phyloP scores from a whole-genome alignment of 768 basidiomycete genomes.

The Serendipita sp. region DNA sequence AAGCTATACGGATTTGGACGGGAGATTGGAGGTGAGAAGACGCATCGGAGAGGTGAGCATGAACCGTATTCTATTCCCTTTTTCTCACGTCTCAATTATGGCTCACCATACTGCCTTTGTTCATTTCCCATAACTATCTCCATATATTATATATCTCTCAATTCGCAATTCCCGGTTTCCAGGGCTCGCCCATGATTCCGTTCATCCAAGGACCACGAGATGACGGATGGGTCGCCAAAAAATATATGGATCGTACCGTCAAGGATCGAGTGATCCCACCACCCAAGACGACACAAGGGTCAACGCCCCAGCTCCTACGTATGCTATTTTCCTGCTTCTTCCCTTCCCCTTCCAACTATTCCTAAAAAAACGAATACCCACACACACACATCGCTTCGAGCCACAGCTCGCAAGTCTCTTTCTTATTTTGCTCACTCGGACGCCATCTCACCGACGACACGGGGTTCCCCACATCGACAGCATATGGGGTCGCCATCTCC shows the following conservation, averaged over 20 bases:
- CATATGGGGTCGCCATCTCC: too few relatives aligned
- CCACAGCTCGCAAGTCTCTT: too few relatives aligned
- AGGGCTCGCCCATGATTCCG: not conserved
- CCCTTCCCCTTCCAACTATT: not conserved
- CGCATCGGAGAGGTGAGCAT: not conserved
- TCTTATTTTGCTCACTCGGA: not conserved
- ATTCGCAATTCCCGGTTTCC: not conserved
- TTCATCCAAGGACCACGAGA: not conserved
- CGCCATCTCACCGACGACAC: too few relatives aligned
- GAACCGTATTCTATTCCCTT: too few relatives aligned
- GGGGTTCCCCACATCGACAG: too few relatives aligned
- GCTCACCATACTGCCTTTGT: too few relatives aligned
- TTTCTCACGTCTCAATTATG: too few relatives aligned
- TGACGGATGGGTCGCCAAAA: not conserved
- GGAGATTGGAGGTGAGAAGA: not conserved
- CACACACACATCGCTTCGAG: too few relatives aligned
- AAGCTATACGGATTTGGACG: not conserved
- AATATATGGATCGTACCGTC: not conserved
- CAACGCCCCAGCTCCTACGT: conserved; percentile 2
- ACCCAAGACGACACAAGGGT: not conserved
- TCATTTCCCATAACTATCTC: too few relatives aligned
- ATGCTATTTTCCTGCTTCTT: conserved; percentile 3
- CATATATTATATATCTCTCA: not conserved
- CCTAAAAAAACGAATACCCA: too few relatives aligned
- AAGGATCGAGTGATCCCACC: not conserved